Base-by-base conservation (phyloP, 2,329 filamentous ascomycete genomes). In the Talaromyces sp. region DNA sequence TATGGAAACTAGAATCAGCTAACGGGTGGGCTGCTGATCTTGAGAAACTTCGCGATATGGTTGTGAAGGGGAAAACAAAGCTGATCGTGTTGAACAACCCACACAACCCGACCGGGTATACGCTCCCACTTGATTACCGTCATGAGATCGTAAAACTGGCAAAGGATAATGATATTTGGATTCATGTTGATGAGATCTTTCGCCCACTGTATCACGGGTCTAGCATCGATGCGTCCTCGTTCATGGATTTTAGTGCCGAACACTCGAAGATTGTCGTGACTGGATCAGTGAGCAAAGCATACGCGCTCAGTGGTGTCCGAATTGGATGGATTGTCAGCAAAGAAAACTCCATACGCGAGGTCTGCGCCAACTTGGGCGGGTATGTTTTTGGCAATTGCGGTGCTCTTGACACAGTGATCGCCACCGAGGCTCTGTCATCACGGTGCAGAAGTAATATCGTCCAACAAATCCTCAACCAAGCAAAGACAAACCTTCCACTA, bases 21-120 rank as follows among this genome's bases (percentile, higher is more conserved):
- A 24, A 26, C 19, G 43, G 43, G 19, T 50, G 43, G 43, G 19
- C 19, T 21, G 19, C 50, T 1, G 21, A 57, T 57, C 17, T 50
- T 14, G 21, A 57, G 10, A n/a, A 57, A 29, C 43, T 57, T 5
- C 26, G 35, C 24, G 11, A 21, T 2, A 43, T 57, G 19, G 46
- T 52, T 17, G 5, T 19, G 2, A 57, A 57, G 32, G 46, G 56
- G 7, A 57, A 52, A 50, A 57, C 56, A n/a, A 57, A 57, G 21
- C 35, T 57, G 46, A 50, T 57, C 26, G 56, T 52, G 41, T 35
- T 57, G 19, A 57, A 57, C 21, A 57, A 50, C 29, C 56, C 56
- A 11, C 48, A 57, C 27, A 57, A 57, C n/a, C 56, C 56, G 7
- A 57, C 56, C 14, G 56, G 56, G 2, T 50, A 21, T 50, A 9